A percentile compares a stretch with the other conserved stretches of the same genome.
Conservation (phyloP, 1,284 basidiomycete genomes). For the Malassezia nana region DNA sequence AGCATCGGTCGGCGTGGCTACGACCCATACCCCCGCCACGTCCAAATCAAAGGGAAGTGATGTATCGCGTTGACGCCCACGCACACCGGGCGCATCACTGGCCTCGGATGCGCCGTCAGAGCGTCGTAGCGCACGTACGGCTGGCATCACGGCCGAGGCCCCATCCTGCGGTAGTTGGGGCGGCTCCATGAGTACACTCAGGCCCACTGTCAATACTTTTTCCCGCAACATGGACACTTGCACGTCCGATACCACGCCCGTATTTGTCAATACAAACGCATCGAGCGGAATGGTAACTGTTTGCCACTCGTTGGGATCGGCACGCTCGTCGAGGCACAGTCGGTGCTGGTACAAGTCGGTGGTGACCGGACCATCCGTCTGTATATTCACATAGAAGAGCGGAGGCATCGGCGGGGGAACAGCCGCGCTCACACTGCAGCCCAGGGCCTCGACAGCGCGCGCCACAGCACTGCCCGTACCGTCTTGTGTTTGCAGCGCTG, state of each 20-base stretch:
- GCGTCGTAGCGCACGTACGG: neutral
- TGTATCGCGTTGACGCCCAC: slow-evolving; percentile 8
- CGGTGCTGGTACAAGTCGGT: slow-evolving; percentile 79
- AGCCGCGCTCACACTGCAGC: slow-evolving; percentile 9
- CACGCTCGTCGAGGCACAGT: slow-evolving; percentile 62
- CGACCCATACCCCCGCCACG: slow-evolving; percentile 13
- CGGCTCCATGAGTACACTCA: slow-evolving; percentile 53
- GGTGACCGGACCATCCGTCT: slow-evolving; percentile 61
- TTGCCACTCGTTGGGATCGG: slow-evolving; percentile 62
- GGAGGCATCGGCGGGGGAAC: slow-evolving; percentile 30
- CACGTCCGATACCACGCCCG: slow-evolving; percentile 60
- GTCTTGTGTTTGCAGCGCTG: slow-evolving; percentile 32
- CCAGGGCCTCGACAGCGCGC: slow-evolving; percentile 34
- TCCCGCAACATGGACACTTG: slow-evolving; percentile 66
- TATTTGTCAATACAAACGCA: slow-evolving; percentile 71
- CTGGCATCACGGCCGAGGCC: neutral
- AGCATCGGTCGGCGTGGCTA: slow-evolving; percentile 4
- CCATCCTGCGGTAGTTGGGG: slow-evolving; percentile 14
- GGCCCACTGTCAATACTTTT: slow-evolving; percentile 66
- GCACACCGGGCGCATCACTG: neutral
- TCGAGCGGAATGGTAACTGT: slow-evolving; percentile 73
- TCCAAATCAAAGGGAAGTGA: slow-evolving; percentile 12
- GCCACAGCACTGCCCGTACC: slow-evolving; percentile 25
- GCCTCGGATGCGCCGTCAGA: neutral
- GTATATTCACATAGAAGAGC: slow-evolving; percentile 64